Conservation (phyloP, 805 yeast genomes). For the Kazachstania bromeliacearum region DNA sequence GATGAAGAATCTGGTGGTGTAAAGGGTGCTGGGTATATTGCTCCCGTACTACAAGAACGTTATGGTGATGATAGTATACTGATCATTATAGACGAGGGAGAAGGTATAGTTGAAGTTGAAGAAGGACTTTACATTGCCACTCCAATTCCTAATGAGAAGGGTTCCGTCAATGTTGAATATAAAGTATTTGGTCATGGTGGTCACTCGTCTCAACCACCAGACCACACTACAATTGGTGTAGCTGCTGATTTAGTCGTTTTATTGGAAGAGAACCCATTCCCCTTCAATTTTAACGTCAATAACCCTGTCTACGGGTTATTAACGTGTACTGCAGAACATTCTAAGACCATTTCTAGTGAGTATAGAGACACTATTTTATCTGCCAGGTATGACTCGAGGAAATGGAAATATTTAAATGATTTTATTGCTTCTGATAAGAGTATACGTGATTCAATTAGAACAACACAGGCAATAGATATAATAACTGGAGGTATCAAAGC, state of each 20-base stretch:
- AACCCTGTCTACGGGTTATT: slow-evolving; percentile 54
- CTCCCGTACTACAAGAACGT: slow-evolving; percentile 37
- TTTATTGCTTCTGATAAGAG: slow-evolving; percentile 9
- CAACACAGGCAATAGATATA: slow-evolving; percentile 62
- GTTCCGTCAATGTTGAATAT: slow-evolving; percentile 44
- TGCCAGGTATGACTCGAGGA: slow-evolving; percentile 24
- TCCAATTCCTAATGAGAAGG: slow-evolving; percentile 55
- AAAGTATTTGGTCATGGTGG: slow-evolving; percentile 61
- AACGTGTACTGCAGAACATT: slow-evolving; percentile 55
- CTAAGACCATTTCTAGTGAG: slow-evolving; percentile 13
- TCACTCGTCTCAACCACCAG: slow-evolving; percentile 71
- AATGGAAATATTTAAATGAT: slow-evolving; percentile 30
- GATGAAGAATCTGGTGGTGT: slow-evolving; percentile 73
- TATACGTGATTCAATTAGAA: slow-evolving; percentile 38
- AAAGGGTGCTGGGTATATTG: slow-evolving; percentile 47
- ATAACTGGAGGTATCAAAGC: slow-evolving; percentile 65
- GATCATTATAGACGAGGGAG: slow-evolving; percentile 67
- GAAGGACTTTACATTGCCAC: slow-evolving; percentile 38
- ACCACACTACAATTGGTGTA: slow-evolving; percentile 72
- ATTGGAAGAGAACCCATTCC: slow-evolving; percentile 47
- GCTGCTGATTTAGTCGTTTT: slow-evolving; percentile 46
- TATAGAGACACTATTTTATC: slow-evolving; percentile 23
- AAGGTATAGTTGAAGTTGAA: slow-evolving; percentile 32
- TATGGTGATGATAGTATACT: slow-evolving; percentile 55
- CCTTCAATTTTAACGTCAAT: slow-evolving; percentile 30